phyloP scores from a whole-genome alignment of 1,284 basidiomycete genomes.

The Xerocomus nothofagi region DNA sequence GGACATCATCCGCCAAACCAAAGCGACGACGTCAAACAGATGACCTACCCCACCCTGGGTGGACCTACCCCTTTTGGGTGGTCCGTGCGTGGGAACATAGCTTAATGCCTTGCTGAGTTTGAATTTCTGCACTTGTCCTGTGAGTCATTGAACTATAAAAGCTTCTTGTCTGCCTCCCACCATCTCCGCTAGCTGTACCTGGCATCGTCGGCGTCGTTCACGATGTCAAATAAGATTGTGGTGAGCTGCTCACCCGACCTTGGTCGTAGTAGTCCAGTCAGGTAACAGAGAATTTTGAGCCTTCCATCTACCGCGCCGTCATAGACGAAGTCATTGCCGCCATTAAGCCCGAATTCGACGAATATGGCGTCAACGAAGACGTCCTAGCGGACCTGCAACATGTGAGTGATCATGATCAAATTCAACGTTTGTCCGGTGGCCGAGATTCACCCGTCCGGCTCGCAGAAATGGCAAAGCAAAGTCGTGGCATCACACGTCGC shows the following conservation, averaged over 20 bases:
- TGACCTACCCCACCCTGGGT: too few relatives aligned
- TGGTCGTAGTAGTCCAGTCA: conserved; percentile 54
- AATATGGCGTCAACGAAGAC: conserved; percentile 92
- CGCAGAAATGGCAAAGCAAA: conserved; percentile 92
- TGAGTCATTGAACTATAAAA: conserved; percentile 53
- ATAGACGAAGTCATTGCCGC: conserved; percentile 94
- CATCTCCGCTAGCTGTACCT: conserved; percentile 38
- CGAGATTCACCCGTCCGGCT: conserved; percentile 13
- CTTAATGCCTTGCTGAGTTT: conserved; percentile 41
- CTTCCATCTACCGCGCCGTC: conserved; percentile 86
- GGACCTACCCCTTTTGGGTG: too few relatives aligned
- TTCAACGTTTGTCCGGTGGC: conserved; percentile 5
- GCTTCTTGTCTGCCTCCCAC: conserved; percentile 37
- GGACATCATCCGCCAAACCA: background rate
- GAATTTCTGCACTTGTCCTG: conserved; percentile 39
- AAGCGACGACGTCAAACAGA: too few relatives aligned
- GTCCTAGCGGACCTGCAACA: conserved; percentile 86
- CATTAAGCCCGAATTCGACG: conserved; percentile 95
- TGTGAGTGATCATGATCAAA: conserved; percentile 51
- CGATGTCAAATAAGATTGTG: conserved; percentile 89
- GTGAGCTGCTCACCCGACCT: conserved; percentile 73
- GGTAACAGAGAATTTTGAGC: conserved; percentile 75
- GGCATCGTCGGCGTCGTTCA: conserved; percentile 35
- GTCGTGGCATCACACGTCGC: conserved; percentile 91
- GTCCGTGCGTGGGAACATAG: conserved; percentile 51